Evolutionary conservation across 345 rosid genomes (phyloP), one percentile per base, ranked within the genome.

Genomic region (Populus euphratica): DNA sequence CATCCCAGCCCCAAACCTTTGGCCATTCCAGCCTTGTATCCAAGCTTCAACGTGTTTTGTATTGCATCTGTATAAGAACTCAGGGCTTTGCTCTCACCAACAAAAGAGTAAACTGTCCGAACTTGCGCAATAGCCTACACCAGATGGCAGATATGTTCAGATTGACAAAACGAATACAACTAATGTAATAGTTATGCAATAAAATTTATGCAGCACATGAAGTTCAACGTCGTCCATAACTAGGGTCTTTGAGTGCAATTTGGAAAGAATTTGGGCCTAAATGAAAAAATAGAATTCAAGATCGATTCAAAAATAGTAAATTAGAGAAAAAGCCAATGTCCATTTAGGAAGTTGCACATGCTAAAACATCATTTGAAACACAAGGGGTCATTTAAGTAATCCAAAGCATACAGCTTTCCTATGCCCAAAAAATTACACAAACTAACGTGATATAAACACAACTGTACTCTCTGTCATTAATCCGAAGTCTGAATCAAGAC

Each of bases 1-100:
- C 99, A 96, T 79, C 99, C 99, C 29, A 96, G 86, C 25, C 99
- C 99, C 84, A 96, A 87, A 6, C 99, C 99, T 86, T 96, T 96
- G 74, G 99, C 99, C 99, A 96, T 92, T 17, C 99, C 99, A 27
- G 99, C 99, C 86, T 94, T 96, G 82, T 96, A 96, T 59, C 99
- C 97, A 17, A 96, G 97, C 86, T 96, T 93, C 67, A 96, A 86
- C 0, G 97, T 94, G 78, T 92, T 92, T 69, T 96, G 99, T 85
- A 96, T 94, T 2, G 98, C 94, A 77, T 96, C 99, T 2, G 98
- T 94, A 82, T 92, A 96, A 10, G 94, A 83, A 83, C 87, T 89
- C 43, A 96, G 85, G 39, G 98, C 97, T 92, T 96, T 94, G 88
- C 90, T 88, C 90, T 96, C 99, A 20, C 99, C 99, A 76, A 91